Evolutionary conservation across 2,329 filamentous ascomycete species (phyloP).

Genomic region (Colletotrichum abscissum): DNA sequence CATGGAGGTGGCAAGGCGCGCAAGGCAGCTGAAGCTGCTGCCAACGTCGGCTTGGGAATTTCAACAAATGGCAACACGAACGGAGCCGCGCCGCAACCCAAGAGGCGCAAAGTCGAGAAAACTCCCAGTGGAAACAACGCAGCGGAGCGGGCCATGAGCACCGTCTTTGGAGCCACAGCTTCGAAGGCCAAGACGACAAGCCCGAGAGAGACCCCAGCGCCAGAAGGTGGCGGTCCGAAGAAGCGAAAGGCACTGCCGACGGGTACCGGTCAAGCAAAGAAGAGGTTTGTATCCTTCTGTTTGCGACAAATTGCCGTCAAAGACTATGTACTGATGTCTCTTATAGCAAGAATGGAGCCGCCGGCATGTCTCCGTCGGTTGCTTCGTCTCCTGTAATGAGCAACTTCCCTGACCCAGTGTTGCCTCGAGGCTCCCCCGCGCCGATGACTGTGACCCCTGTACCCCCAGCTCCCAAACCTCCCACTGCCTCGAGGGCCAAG

Average conservation of each 20-base stretch:
- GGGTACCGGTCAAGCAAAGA: conserved; percentile 79
- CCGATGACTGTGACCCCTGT: conserved; percentile 49
- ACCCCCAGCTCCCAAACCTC: conserved; percentile 21
- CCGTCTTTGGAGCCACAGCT: conserved; percentile 60
- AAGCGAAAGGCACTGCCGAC: conserved; percentile 74
- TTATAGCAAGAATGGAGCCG: conserved; percentile 48
- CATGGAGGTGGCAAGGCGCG: conserved; percentile 70
- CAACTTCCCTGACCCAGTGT: conserved; percentile 72
- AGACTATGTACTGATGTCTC: conserved; percentile 30
- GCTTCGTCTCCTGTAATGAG: conserved; percentile 81
- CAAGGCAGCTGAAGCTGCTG: conserved; percentile 66
- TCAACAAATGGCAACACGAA: conserved; percentile 64
- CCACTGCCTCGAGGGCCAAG: conserved; percentile 76
- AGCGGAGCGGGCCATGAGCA: conserved; percentile 77
- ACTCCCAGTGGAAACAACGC: conserved; percentile 58
- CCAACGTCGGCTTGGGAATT: conserved; percentile 73
- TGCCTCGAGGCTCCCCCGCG: conserved; percentile 67
- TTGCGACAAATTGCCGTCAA: neutral
- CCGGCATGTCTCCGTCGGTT: conserved; percentile 74
- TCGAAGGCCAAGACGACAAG: conserved; percentile 72
- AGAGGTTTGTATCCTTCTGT: conserved; percentile 65
- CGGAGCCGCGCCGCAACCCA: conserved; percentile 68
- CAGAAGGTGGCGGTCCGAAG: conserved; percentile 73
- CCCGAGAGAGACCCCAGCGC: conserved; percentile 75
- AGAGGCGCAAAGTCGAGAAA: conserved; percentile 87